Conservation (phyloP, 345 rosid species). For the Populus deltoides region DNA sequence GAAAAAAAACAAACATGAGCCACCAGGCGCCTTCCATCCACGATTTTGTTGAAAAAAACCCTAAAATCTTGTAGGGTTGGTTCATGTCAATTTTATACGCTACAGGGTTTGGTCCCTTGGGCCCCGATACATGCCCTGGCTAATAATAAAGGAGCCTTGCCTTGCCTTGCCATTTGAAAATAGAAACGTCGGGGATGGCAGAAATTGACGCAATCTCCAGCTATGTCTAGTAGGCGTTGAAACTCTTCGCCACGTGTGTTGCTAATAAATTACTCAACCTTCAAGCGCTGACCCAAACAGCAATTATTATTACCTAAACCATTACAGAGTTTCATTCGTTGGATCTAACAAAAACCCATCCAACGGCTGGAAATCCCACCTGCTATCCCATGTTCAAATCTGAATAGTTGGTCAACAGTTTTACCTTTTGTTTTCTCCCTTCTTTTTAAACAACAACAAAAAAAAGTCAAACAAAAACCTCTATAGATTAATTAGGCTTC, state of each 20-base stretch:
- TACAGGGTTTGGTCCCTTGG: no score
- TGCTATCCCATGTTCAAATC: neutral
- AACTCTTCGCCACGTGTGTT: neutral
- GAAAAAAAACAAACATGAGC: no score
- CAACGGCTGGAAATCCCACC: neutral
- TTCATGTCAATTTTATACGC: no score
- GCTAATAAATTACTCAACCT: neutral
- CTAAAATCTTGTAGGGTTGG: no score
- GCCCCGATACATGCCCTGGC: no score
- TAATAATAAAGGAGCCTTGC: no score
- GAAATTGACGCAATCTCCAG: neutral
- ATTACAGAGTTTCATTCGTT: neutral
- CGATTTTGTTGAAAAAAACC: no score
- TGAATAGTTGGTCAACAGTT: neutral
- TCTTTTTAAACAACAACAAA: no score
- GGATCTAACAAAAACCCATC: neutral
- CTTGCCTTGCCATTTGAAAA: no score
- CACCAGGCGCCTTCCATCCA: no score
- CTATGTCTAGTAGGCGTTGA: neutral
- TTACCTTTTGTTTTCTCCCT: neutral
- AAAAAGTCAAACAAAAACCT: neutral
- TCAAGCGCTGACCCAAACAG: neutral
- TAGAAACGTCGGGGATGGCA: neutral
- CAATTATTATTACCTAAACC: neutral
- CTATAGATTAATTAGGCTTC: neutral